Evolutionary conservation across 2,329 filamentous ascomycete genomes (phyloP).

Genomic region (Drechslerella stenobrocha): DNA sequence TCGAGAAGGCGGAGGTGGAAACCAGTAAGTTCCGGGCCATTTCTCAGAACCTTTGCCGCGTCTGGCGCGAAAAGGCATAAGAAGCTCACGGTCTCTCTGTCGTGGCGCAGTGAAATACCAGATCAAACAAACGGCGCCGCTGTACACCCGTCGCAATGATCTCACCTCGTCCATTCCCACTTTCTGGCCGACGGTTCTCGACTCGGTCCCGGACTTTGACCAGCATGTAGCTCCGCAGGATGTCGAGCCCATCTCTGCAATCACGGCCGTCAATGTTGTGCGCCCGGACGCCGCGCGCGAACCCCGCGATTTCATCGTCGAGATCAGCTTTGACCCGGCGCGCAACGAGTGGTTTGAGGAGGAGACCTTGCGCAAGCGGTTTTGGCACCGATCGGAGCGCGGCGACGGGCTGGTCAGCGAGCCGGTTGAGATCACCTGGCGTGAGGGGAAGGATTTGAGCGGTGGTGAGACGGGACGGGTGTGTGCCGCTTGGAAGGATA

Average conservation of each 20-base stretch:
- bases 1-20: slow-evolving; percentile 79
- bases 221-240: slow-evolving; percentile 83
- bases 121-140: slow-evolving; percentile 67
- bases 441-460: slow-evolving; percentile 80
- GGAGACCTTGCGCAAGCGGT: slow-evolving; percentile 81
- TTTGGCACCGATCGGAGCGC: slow-evolving; percentile 75
- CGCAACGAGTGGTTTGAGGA: slow-evolving; percentile 83
- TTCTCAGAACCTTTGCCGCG: too few relatives aligned
- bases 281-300: slow-evolving; percentile 62
- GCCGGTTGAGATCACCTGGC: slow-evolving; percentile 86
- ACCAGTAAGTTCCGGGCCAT: slow-evolving; percentile 77
- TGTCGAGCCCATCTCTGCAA: slow-evolving; percentile 69
- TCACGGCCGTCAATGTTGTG: slow-evolving; percentile 69
- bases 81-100: too few relatives aligned
- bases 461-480: slow-evolving; percentile 76
- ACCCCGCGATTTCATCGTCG: slow-evolving; percentile 76
- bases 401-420: slow-evolving; percentile 76
- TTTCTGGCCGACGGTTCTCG: slow-evolving; percentile 95
- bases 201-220: slow-evolving; percentile 77
- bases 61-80: too few relatives aligned
- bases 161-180: slow-evolving; percentile 73
- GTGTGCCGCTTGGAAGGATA: slow-evolving; percentile 69
- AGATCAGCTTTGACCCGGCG: slow-evolving; percentile 68
- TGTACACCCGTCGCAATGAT: slow-evolving; percentile 75
- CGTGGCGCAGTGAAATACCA: slow-evolving; percentile 79